Percentiles rank a stretch among this genome's conserved stretches.
Conservation (phyloP, 1,284 basidiomycete genomes). For the Hemileia vastatrix region DNA sequence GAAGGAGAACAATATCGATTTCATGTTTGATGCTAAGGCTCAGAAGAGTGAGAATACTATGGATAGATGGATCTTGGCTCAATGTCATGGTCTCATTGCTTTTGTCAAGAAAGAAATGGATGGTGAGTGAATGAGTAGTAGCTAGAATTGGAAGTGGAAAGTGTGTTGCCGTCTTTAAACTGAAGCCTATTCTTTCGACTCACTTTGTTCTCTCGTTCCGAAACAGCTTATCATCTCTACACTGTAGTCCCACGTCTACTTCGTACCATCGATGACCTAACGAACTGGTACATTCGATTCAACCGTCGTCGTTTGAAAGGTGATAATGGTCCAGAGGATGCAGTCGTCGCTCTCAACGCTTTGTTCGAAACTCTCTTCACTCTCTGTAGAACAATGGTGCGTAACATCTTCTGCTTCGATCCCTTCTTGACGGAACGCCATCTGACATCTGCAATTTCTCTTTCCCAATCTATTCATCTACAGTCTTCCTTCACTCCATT, state of each 20-base stretch:
- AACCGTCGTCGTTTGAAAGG: slow-evolving; percentile 42
- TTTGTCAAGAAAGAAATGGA: slow-evolving; percentile 40
- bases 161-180: background rate
- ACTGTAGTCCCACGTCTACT: slow-evolving; percentile 38
- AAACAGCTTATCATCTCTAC: slow-evolving; percentile 38
- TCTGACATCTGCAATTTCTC: too few species aligned
- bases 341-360: slow-evolving; percentile 39
- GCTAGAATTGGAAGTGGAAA: too few species aligned
- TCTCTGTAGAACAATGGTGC: slow-evolving; percentile 34
- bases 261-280: slow-evolving; percentile 41
- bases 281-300: slow-evolving; percentile 45
- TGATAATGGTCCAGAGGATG: slow-evolving; percentile 39
- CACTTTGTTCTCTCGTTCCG: background rate
- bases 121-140: background rate
- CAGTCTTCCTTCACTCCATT: slow-evolving; percentile 41
- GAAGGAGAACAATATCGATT: slow-evolving; percentile 40
- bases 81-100: slow-evolving; percentile 41
- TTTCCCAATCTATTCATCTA: background rate
- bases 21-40: slow-evolving; percentile 36
- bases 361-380: slow-evolving; percentile 42
- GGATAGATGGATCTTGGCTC: slow-evolving; percentile 44
- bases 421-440: background rate
- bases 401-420: background rate
- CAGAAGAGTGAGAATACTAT: slow-evolving; percentile 36
- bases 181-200: background rate